Base-by-base conservation (phyloP, 2,329 filamentous ascomycete species). In the Tetracladium maxilliforme region DNA sequence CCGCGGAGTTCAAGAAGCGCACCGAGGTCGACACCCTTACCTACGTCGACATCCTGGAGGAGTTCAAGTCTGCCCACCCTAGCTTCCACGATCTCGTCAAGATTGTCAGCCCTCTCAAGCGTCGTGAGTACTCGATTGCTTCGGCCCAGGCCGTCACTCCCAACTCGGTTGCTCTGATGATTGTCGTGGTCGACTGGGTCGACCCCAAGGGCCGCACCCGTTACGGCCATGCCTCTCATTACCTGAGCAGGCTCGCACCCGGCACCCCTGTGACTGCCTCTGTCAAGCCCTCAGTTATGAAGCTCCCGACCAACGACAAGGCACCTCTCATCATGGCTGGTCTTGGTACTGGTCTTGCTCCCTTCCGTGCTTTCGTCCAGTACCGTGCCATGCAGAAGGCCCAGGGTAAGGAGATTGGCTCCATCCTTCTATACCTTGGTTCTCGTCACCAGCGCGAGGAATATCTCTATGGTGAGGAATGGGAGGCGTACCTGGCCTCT, bases 291-390 rank as follows among this genome's bases (percentile, higher is more conserved):
- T 94, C 84, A 14, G 90, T 95, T 37, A 98, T 98, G 90, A 98
- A 95, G 59, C 69, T 98, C n/a, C 90, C 90, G 5, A 56, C 68
- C 32, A 77, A 74, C 48, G 76, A 86, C 39, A 90, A 82, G 19
- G 82, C 87, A 23, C 90, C 90, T 20, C 74, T 98, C 47, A 94
- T 98, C 63, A 94, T 98, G 87, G 90, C 90, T 7, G 90, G 90
- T 51, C 77, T 95, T n/a, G 90, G 90, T 35, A 98, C 90, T 0
- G 90, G 90, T 46, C 75, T 98, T 13, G 90, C 90, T 2, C 90
- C 90, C n/a, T 98, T 98, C 82, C 83, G 90, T 37, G 90, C 90
- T 31, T 98, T 98, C 46, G 79, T 95, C 23, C 90, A 98, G 58
- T 90, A 98, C 59, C 87, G 90, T 30, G 90, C 90, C 24, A 84